A percentile compares a stretch with the other conserved stretches of the same genome.
phyloP scores from a whole-genome alignment of 257 asterid species.

The Plantago major region DNA sequence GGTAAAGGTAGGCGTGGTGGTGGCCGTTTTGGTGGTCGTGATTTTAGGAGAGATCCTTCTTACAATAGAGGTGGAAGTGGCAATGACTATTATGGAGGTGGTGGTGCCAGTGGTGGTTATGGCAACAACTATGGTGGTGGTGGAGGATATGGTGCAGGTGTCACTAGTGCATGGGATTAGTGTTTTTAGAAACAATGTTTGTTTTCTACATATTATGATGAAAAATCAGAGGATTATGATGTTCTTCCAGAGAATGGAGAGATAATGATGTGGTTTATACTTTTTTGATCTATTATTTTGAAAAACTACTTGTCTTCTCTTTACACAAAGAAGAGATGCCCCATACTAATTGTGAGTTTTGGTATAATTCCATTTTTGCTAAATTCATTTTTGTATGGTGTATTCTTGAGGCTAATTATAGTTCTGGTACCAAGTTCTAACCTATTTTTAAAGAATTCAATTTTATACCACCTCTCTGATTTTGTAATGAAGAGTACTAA shows the following conservation, averaged over 20 bases:
- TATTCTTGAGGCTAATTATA: not conserved
- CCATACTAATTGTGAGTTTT: constrained; percentile 12
- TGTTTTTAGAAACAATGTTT: constrained; percentile 16
- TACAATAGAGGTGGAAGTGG: constrained; percentile 43
- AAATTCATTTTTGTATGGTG: not conserved
- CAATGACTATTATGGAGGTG: constrained; percentile 33
- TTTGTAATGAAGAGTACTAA: no score
- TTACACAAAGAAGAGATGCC: constrained; percentile 24
- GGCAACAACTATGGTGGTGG: constrained; percentile 28
- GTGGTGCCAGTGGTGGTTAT: constrained; percentile 31
- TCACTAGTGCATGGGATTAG: constrained; percentile 68
- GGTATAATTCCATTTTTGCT: constrained; percentile 10
- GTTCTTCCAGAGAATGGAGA: constrained; percentile 16
- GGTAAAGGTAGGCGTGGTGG: constrained; percentile 69
- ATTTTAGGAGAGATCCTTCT: constrained; percentile 61
- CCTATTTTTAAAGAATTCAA: no score
- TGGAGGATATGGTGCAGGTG: constrained; percentile 37
- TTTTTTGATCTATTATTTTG: constrained; percentile 12
- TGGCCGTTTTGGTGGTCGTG: constrained; percentile 74
- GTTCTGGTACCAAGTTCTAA: no score
- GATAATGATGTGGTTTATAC: constrained; percentile 13
- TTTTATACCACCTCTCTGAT: no score
- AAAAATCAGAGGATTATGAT: constrained; percentile 27
- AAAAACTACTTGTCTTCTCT: constrained; percentile 14
- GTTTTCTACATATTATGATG: constrained; percentile 18